Evolutionary conservation across 352 stramenopile genomes (phyloP).

Genomic region (Phytopythium ostracodes): DNA sequence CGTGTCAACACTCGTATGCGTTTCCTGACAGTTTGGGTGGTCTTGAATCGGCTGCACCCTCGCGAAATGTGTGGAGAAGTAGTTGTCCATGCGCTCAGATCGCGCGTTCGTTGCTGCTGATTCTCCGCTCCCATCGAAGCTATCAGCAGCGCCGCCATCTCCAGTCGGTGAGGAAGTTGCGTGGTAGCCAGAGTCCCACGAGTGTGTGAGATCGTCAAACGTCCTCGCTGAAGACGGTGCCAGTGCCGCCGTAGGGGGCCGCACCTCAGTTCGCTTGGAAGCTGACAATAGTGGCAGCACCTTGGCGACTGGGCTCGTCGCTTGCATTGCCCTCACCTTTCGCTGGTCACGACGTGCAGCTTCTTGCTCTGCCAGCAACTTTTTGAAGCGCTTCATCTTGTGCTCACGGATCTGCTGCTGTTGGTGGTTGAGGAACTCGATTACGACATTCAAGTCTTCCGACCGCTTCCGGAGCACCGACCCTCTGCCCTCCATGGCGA

Average conservation of each 20-base stretch:
- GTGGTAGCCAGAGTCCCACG: slow-evolving; percentile 17
- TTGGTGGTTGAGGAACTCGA: slow-evolving; percentile 44
- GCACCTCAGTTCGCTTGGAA: not conserved
- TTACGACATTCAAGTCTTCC: slow-evolving; percentile 47
- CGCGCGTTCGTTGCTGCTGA: not conserved
- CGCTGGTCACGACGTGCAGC: slow-evolving; percentile 2
- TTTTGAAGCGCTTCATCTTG: slow-evolving; percentile 45
- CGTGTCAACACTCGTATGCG: not conserved
- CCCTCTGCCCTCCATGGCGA: slow-evolving; percentile 69
- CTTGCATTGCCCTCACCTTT: not conserved
- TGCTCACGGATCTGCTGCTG: slow-evolving; percentile 26
- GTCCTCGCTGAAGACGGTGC: slow-evolving; percentile 3
- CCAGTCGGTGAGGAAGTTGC: not conserved
- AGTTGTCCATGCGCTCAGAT: not conserved
- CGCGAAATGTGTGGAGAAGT: not conserved
- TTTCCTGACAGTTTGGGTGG: not conserved
- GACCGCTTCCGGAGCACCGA: slow-evolving; percentile 55
- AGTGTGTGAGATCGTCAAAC: slow-evolving; percentile 29
- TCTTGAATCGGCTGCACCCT: not conserved
- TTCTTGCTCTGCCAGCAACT: slow-evolving; percentile 31
- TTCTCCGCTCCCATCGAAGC: not conserved
- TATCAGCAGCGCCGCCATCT: not conserved
- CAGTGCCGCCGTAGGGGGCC: not conserved
- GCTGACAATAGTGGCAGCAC: not conserved
- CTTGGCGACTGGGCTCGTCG: not conserved